Evolutionary conservation across 176 grass and related monocot species (phyloP).

Genomic region (Luzula sylvatica): DNA sequence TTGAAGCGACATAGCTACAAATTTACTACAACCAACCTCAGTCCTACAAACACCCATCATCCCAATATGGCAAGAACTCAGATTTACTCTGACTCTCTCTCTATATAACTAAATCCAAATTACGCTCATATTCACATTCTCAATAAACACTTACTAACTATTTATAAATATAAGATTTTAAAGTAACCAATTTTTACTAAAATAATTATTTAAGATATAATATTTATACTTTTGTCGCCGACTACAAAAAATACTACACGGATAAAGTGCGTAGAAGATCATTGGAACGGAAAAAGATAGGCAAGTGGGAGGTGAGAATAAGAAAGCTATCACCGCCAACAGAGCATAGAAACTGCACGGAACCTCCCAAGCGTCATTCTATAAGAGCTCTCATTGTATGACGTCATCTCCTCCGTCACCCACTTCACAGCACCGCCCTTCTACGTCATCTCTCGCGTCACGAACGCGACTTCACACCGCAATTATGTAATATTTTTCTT

Average conservation of each 20-base stretch:
- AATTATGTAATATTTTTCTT: not conserved
- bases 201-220: no score
- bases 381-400: constrained; percentile 11
- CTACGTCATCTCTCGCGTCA: constrained; percentile 50
- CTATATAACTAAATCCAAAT: not conserved
- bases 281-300: not conserved
- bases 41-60: not conserved
- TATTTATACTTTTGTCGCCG: no score
- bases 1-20: constrained; percentile 1
- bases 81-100: not conserved
- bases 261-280: not conserved
- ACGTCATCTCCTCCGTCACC: constrained; percentile 33
- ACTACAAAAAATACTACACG: not conserved
- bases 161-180: no score
- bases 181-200: no score
- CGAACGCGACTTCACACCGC: constrained; percentile 37
- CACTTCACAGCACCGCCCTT: constrained; percentile 11
- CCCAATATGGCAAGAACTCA: not conserved
- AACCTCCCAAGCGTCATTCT: not conserved
- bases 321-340: not conserved
- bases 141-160: not conserved
- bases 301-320: not conserved
- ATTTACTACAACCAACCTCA: constrained; percentile 5
- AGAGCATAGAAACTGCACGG: not conserved
- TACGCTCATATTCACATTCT: not conserved